phyloP scores from a whole-genome alignment of 108 stramenopile genomes.

The Pseudonitzschia pungens region DNA sequence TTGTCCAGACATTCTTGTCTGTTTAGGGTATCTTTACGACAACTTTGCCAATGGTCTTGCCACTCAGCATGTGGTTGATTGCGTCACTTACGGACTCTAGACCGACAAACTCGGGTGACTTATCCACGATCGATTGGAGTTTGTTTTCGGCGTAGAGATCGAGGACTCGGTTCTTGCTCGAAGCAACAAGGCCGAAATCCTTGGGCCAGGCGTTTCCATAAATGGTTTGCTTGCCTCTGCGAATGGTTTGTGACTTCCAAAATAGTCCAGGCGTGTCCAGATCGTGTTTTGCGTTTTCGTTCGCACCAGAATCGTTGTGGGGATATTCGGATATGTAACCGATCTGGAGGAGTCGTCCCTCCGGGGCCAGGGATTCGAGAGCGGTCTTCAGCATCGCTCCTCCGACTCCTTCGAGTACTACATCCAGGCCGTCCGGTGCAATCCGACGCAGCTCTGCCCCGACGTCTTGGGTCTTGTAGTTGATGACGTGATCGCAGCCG shows the following conservation, averaged over 20 bases:
- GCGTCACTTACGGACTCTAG: conserved; percentile 15
- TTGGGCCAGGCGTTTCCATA: conserved; percentile 15
- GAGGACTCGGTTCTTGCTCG: neutral
- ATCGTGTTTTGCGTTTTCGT: neutral
- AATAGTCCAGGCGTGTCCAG: conserved; percentile 5
- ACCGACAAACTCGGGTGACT: conserved; percentile 5
- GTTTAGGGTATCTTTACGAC: conserved; percentile 5
- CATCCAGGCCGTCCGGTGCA: conserved; percentile 1
- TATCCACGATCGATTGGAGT: conserved; percentile 7
- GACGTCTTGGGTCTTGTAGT: neutral
- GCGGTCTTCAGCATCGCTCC: neutral
- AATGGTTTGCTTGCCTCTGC: conserved; percentile 8
- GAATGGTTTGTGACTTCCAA: conserved; percentile 10
- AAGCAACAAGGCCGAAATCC: neutral
- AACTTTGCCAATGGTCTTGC: conserved; percentile 11
- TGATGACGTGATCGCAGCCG: conserved; percentile 4
- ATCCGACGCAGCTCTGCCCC: neutral
- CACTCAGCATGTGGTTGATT: conserved; percentile 10
- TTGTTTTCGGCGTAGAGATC: conserved; percentile 10
- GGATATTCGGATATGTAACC: conserved; percentile 12
- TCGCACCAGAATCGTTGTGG: neutral
- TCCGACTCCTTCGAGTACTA: conserved; percentile 2
- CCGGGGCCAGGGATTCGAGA: neutral
- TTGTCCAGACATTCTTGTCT: no score
- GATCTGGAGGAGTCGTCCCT: neutral